These are phyloP conservation scores for Talaromyces atroroseus DNA, from an alignment of 2,329 filamentous ascomycete species.

Conservation along the genomic window DNA sequence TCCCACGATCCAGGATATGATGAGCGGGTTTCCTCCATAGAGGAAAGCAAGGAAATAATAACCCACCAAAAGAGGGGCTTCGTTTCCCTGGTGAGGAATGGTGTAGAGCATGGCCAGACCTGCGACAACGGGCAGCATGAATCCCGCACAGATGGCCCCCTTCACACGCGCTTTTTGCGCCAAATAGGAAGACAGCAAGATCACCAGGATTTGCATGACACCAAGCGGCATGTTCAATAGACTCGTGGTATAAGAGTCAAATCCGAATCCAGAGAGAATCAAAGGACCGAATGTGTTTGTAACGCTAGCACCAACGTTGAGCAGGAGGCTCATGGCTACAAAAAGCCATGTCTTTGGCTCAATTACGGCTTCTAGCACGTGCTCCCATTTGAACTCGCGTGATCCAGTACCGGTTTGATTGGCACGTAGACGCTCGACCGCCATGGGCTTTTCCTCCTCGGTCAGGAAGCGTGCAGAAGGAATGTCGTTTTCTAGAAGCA, in stretches of 20 bases:
- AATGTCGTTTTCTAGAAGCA: conserved; percentile 54
- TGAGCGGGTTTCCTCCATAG: conserved; percentile 60
- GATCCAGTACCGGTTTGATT: conserved; percentile 46
- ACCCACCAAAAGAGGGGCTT: conserved; percentile 49
- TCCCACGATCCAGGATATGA: conserved; percentile 63
- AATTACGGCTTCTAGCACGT: conserved; percentile 38
- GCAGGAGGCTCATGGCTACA: conserved; percentile 54
- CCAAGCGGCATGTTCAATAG: conserved; percentile 65
- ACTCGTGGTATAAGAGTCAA: conserved; percentile 53
- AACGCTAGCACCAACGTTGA: conserved; percentile 61
- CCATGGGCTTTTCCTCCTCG: conserved; percentile 42
- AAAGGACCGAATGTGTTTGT: conserved; percentile 62
- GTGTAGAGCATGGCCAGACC: conserved; percentile 54
- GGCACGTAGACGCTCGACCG: conserved; percentile 46
- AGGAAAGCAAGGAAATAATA: conserved; percentile 64
- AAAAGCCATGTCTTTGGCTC: conserved; percentile 54
- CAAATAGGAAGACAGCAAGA: conserved; percentile 54
- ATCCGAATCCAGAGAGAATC: conserved; percentile 57
- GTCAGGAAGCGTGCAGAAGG: conserved; percentile 46
- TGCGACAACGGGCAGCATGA: conserved; percentile 56
- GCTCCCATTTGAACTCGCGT: conserved; percentile 42
- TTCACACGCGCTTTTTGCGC: conserved; percentile 56
- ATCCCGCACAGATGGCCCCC: conserved; percentile 47
- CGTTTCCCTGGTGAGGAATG: conserved; percentile 39
- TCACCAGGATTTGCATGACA: conserved; percentile 54